Conservation (phyloP, 2,329 filamentous ascomycete genomes). For the Verticillium albo-atrum region DNA sequence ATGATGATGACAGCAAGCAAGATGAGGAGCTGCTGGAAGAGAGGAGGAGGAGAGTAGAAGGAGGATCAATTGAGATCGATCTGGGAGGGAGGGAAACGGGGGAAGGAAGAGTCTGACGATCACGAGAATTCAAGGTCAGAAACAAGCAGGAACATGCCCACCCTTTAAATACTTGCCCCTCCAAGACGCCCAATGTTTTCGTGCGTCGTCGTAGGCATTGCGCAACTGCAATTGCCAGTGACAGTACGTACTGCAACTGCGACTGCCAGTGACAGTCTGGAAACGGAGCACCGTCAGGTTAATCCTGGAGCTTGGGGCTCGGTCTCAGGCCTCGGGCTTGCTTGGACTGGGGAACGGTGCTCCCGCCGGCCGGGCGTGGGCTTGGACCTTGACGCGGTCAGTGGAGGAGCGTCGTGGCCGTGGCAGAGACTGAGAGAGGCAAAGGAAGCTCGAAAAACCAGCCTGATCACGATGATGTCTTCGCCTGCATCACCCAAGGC, state of each 20-base stretch:
- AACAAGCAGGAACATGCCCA: background rate
- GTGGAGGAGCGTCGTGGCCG: too few relatives aligned
- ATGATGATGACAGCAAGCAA: background rate
- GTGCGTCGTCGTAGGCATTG: background rate
- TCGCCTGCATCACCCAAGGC: conserved; percentile 9
- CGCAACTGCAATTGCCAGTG: background rate
- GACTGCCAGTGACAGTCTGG: too few relatives aligned
- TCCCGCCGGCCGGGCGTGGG: background rate
- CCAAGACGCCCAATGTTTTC: background rate
- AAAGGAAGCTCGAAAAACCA: background rate
- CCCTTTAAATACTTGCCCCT: background rate
- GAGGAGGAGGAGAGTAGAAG: background rate
- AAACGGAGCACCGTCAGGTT: background rate
- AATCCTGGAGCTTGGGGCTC: background rate
- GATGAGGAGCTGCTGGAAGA: too few relatives aligned
- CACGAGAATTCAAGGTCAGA: background rate
- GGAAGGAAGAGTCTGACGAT: background rate
- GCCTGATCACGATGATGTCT: conserved; percentile 14
- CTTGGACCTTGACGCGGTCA: background rate
- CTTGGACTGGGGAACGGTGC: background rate
- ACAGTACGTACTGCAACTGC: too few relatives aligned
- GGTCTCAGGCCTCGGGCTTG: background rate
- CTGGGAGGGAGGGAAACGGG: background rate
- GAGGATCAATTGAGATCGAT: background rate
- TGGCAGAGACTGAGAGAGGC: background rate